Base-by-base conservation (phyloP, 2,329 filamentous ascomycete genomes). In the Cephalotrichum gorgonifer region DNA sequence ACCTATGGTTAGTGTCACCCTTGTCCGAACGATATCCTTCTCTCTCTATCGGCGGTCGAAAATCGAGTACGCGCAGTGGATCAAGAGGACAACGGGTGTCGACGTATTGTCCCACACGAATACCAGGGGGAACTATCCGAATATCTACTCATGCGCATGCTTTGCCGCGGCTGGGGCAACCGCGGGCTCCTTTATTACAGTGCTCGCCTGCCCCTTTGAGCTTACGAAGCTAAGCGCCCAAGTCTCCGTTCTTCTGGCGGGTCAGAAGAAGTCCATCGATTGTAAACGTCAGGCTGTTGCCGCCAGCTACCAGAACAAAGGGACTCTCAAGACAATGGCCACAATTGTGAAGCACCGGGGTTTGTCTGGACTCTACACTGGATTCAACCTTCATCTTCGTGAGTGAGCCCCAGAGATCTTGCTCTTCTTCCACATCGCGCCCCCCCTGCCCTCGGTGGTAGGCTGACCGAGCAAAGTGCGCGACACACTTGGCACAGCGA, bases 181-280 rank as follows among this genome's bases (percentile, higher is more conserved):
- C 12, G 85, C 88, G 46, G 88, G 88, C 50, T 88, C 85, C 22
- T 76, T 81, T 52, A 90, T 93, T 49, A 90, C 88, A 8, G 73
- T 85, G 46, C 79, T 93, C 57, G 86, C 88, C 56, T 94, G 88
- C 60, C 88, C 88, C 1, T 94, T 94, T 61, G 88, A 94, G 64
- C 75, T 94, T 63, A 90, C 86, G n/a, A 94, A 94, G 65, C 74
- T 93, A 51, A 90, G 85, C 62, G 86, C 88, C 15, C 88, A 94
- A 63, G 85, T 93, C 20, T 89, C 88, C 2, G 85, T 89, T 11
- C 70, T 91, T 51, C 79, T 90, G 69, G 83, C 84, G 17, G 58
- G 56, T 7, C 55, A 56, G 17, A 60, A 54, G 46, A 60, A 65
- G 44, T 26, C 23, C 2, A 48, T 48, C 15, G 47, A 52, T 25